Evolutionary conservation across 139 green algal species (phyloP).

Genomic region (Ettlia oleoabundans): DNA sequence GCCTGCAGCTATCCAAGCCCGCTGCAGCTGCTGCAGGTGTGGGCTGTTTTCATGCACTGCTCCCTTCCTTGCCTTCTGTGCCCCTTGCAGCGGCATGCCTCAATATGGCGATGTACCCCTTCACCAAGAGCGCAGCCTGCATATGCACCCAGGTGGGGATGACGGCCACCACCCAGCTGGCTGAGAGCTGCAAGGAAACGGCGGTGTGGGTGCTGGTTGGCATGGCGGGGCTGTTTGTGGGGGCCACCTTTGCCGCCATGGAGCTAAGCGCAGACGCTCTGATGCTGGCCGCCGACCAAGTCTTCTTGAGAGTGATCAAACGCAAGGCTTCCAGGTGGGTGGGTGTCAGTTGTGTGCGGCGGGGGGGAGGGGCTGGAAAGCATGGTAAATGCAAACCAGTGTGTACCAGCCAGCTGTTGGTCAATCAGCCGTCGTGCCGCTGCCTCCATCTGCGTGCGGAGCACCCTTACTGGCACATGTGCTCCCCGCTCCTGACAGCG

Average conservation of each 20-base stretch:
- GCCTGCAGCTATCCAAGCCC: no score
- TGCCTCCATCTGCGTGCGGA: no score
- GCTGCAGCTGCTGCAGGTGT: no score
- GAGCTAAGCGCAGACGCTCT: neutral
- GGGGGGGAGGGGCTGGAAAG: no score
- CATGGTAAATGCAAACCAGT: no score
- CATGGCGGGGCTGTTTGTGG: neutral
- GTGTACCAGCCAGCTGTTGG: no score
- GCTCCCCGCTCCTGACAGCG: no score
- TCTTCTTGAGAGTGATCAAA: constrained; percentile 12
- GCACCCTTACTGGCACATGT: no score
- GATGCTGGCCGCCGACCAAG: constrained; percentile 3
- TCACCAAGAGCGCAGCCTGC: constrained; percentile 28
- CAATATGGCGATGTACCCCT: constrained; percentile 31
- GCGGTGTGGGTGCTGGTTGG: neutral
- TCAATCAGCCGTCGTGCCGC: no score
- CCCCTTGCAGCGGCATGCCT: constrained; percentile 31
- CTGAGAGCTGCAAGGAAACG: neutral
- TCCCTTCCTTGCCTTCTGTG: neutral
- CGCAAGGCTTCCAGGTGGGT: constrained; percentile 13
- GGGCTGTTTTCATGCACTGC: no score
- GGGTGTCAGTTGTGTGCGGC: neutral
- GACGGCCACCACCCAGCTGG: neutral
- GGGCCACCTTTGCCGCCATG: constrained; percentile 10
- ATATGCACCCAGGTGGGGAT: constrained; percentile 19